Evolutionary conservation across 2,329 filamentous ascomycete species (phyloP), one percentile per base, ranked within the genome.

Genomic region (Beauveria scarabaeidicola): DNA sequence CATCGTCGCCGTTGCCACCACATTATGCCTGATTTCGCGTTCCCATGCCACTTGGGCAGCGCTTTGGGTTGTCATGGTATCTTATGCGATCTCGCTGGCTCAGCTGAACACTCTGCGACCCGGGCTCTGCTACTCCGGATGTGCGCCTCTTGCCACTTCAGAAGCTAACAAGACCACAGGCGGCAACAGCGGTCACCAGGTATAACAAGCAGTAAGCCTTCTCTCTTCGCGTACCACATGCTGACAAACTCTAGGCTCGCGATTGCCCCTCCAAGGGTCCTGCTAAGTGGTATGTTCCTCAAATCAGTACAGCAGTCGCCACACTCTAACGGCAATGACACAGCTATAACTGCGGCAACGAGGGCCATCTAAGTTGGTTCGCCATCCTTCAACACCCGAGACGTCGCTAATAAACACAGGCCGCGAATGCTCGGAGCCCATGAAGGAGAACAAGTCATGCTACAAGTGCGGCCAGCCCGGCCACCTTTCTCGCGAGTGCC

Each of bases 401-500:
- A 38, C 4, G 27, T 38, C 43, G 17, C 64, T 69, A 59, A 68
- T 47, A 54, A 41, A 10, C 17, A n/a, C 63, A 89, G 87, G 89
- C 83, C 90, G 92, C 75, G 93, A 97, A 73, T 97, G 93, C 82
- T 86, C 88, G 64, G 86, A 90, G 74, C 88, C 91, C 62, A 85
- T 89, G 70, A 96, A 96, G 81, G 91, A 96, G 77, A 91, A 77
- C 73, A 85, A 88, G 80, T 82, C 85, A 69, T 89, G 85, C 80
- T 89, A 88, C 78, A 83, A 87, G 69, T 91, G 88, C 79, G 90
- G 90, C 72, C 84, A 89, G 75, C 77, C 86, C 66, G 93, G 91
- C 64, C 93, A 97, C 82, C 89, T 97, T 74, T 94, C 90, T 69
- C 91, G 93, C 69, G 92, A 97, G 71, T 92, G 89, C 79, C 85